phyloP scores from a whole-genome alignment of 2,329 filamentous ascomycete genomes.

The Trichoderma gracile region DNA sequence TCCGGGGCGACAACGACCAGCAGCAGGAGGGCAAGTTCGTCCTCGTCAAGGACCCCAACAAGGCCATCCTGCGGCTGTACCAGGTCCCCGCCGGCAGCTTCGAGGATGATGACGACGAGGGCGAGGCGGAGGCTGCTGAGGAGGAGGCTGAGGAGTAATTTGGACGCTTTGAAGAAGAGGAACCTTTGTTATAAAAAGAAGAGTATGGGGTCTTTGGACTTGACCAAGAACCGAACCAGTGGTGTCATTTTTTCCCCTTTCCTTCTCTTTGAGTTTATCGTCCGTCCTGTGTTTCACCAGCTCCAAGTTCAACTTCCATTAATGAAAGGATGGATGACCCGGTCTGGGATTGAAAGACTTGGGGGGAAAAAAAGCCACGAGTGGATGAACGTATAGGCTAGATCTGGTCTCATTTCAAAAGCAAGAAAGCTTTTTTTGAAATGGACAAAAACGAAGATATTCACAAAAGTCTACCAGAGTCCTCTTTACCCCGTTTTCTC shows the following conservation, averaged over 20 bases:
- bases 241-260: no score
- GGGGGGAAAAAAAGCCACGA: neutral
- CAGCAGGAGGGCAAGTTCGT: constrained; percentile 72
- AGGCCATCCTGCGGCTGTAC: constrained; percentile 90
- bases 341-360: neutral
- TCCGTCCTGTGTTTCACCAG: neutral
- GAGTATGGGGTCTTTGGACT: no score
- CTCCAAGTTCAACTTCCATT: neutral
- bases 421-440: constrained; percentile 13
- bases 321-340: constrained; percentile 4
- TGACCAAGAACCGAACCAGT: no score
- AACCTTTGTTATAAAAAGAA: no score
- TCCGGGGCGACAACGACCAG: constrained; percentile 57
- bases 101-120: constrained; percentile 83
- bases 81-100: constrained; percentile 85
- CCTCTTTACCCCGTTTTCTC: no score
- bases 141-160: constrained; percentile 39
- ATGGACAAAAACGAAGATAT: constrained; percentile 6
- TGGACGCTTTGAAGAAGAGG: neutral
- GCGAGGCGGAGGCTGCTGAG: constrained; percentile 54
- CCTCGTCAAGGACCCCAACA: constrained; percentile 90
- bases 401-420: constrained; percentile 17
- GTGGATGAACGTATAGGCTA: constrained; percentile 11
- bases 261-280: neutral
- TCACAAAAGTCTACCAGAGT: no score